Evolutionary conservation across 352 stramenopile genomes (phyloP).

Genomic region (Pythium folliculosum): DNA sequence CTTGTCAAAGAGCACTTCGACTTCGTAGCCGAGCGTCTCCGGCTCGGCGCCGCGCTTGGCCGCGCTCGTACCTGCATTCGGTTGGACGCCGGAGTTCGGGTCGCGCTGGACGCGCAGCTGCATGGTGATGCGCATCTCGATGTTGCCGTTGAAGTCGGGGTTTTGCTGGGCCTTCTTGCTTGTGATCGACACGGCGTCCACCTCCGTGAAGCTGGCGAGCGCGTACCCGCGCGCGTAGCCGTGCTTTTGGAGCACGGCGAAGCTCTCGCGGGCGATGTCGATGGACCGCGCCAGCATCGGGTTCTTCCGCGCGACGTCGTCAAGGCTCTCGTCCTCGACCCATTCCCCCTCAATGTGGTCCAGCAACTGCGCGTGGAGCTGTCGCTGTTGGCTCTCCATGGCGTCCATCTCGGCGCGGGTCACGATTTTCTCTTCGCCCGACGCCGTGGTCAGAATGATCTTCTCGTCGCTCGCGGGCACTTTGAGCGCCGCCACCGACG

Average conservation of each 20-base stretch:
- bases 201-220: constrained; percentile 60
- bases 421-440: constrained; percentile 43
- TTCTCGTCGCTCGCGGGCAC: constrained; percentile 19
- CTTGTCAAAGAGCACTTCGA: constrained; percentile 31
- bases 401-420: constrained; percentile 30
- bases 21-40: constrained; percentile 33
- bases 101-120: constrained; percentile 41
- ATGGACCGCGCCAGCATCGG: constrained; percentile 56
- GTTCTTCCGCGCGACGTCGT: constrained; percentile 44
- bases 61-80: constrained; percentile 35
- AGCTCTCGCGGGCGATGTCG: constrained; percentile 42
- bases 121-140: constrained; percentile 51
- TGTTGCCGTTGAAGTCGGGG: constrained; percentile 26
- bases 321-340: constrained; percentile 35
- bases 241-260: constrained; percentile 55
- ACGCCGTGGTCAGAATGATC: constrained; percentile 41
- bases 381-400: constrained; percentile 26
- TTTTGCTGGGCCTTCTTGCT: constrained; percentile 32
- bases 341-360: constrained; percentile 26
- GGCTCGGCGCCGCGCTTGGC: constrained; percentile 26
- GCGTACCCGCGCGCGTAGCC: constrained; percentile 58
- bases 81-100: constrained; percentile 4
- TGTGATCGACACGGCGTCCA: constrained; percentile 33
- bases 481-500: constrained; percentile 4
- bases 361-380: constrained; percentile 30